Evolutionary conservation across 1,284 basidiomycete species (phyloP).

Genomic region (Pyrrhoderma noxium): DNA sequence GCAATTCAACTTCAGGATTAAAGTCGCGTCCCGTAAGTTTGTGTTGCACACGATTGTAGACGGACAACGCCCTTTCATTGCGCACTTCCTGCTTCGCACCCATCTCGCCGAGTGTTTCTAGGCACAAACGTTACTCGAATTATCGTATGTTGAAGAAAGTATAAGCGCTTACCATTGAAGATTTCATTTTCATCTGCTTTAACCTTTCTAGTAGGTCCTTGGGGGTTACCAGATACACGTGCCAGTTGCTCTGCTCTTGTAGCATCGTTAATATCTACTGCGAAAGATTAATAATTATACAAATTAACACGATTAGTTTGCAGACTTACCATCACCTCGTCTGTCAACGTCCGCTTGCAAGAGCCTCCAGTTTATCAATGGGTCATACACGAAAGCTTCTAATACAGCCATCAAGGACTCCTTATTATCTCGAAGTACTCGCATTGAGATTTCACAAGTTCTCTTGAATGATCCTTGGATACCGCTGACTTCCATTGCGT

Average conservation of each 20-base stretch:
- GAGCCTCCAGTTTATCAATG: constrained; percentile 82
- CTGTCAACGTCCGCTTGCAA: constrained; percentile 69
- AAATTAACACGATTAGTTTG: background rate
- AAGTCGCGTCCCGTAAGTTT: constrained; percentile 93
- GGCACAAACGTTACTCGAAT: constrained; percentile 7
- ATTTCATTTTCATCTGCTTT: constrained; percentile 80
- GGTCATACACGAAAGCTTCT: constrained; percentile 91
- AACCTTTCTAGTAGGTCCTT: constrained; percentile 64
- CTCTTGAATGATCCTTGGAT: constrained; percentile 96
- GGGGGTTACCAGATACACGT: constrained; percentile 64
- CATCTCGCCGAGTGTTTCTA: constrained; percentile 49
- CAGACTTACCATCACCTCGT: constrained; percentile 48
- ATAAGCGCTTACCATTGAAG: constrained; percentile 54
- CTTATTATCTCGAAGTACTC: constrained; percentile 92
- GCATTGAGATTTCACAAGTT: constrained; percentile 97
- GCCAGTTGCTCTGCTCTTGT: constrained; percentile 54
- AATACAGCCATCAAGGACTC: constrained; percentile 97
- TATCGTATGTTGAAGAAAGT: background rate
- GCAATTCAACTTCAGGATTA: constrained; percentile 70
- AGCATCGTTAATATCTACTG: constrained; percentile 36
- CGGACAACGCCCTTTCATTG: constrained; percentile 83
- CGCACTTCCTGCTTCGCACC: constrained; percentile 71
- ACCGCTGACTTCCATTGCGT: constrained; percentile 99
- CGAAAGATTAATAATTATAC: constrained; percentile 21
- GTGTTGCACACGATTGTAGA: constrained; percentile 89